Evolutionary conservation across 2,329 filamentous ascomycete species (phyloP), one percentile per base, ranked within the genome.

Genomic region (Plectosphaerella cucumerina): DNA sequence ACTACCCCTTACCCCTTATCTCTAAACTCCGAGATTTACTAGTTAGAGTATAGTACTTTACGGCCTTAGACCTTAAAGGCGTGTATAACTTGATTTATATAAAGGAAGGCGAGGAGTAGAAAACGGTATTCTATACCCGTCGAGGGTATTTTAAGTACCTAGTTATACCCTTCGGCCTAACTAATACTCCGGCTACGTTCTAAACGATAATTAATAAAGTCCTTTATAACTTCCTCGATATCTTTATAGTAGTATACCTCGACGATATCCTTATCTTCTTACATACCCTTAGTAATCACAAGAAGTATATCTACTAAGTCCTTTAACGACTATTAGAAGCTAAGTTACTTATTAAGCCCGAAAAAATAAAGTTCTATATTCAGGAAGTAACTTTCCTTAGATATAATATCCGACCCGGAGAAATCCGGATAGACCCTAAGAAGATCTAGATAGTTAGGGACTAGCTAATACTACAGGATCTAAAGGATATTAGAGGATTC

Each of bases 81-180:
- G 12, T 18, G 21, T 59, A 53, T 57, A 56, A 58, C 51, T 55
- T 52, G 15, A 58, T 59, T 43, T 46, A 41, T 44, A 58, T 66
- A 37, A 52, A 47, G 21, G 37, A n/a, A n/a, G n/a, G n/a, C n/a
- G n/a, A n/a, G n/a, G n/a, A n/a, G n/a, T n/a, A n/a, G n/a, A n/a
- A n/a, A n/a, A n/a, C n/a, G n/a, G n/a, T n/a, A n/a, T n/a, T n/a
- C n/a, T n/a, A n/a, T n/a, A n/a, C n/a, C n/a, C n/a, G n/a, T n/a
- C n/a, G n/a, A n/a, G n/a, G n/a, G n/a, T n/a, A n/a, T n/a, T n/a
- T n/a, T n/a, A n/a, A n/a, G n/a, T n/a, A n/a, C n/a, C n/a, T n/a
- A n/a, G n/a, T n/a, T n/a, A n/a, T n/a, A n/a, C n/a, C n/a, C n/a
- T n/a, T n/a, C n/a, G n/a, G n/a, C n/a, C n/a, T n/a, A n/a, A n/a